phyloP scores from a whole-genome alignment of 129 eudicot genomes.

The Pseudognaphalium luteoalbum region DNA sequence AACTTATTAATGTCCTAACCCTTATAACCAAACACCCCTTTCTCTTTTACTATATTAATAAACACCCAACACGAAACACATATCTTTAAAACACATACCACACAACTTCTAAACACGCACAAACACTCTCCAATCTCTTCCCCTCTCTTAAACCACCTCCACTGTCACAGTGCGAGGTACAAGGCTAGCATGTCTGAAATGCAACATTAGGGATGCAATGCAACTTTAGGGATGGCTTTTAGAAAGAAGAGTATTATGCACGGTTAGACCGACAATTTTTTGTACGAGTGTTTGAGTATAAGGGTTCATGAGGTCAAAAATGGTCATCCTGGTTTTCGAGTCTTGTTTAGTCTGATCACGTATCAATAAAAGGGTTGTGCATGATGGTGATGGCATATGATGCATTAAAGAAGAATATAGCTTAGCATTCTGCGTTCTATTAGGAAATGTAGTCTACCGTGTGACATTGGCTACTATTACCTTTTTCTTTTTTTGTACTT shows the following conservation, averaged over 20 bases:
- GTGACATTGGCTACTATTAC: constrained; percentile 3
- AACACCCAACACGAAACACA: no score
- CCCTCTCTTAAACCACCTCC: no score
- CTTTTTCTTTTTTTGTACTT: background rate
- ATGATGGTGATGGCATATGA: background rate
- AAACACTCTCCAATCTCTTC: no score
- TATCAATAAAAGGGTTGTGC: background rate
- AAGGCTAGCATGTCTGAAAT: background rate
- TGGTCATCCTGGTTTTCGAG: constrained; percentile 3
- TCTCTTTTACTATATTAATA: no score
- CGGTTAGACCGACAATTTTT: constrained; percentile 1
- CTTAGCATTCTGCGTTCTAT: background rate
- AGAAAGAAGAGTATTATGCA: background rate
- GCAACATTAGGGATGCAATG: no score
- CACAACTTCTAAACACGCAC: no score
- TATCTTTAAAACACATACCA: no score
- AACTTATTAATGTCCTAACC: no score
- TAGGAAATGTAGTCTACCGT: background rate
- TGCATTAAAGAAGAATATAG: background rate
- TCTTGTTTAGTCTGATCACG: background rate
- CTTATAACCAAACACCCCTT: no score
- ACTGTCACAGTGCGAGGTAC: no score
- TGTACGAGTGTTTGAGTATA: background rate
- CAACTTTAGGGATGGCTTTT: background rate
- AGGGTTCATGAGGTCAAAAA: background rate